phyloP scores from a whole-genome alignment of 2,329 filamentous ascomycete genomes.

The Calonectria hongkongensis region DNA sequence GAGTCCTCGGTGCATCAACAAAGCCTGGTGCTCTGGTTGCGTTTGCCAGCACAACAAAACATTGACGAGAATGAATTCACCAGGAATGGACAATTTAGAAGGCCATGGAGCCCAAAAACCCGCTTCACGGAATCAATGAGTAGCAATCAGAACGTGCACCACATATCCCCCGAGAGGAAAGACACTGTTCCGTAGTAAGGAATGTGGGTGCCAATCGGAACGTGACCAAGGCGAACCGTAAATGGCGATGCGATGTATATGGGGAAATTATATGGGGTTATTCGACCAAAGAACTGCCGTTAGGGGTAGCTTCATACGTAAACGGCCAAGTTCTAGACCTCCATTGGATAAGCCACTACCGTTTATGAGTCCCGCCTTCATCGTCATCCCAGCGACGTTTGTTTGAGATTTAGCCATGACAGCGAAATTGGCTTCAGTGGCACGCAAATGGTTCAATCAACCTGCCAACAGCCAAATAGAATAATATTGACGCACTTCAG shows the following conservation, averaged over 20 bases:
- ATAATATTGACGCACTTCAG: background rate
- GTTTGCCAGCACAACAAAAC: background rate
- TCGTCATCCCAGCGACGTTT: background rate
- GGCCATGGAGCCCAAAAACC: background rate
- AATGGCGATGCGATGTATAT: background rate
- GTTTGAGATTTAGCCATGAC: background rate
- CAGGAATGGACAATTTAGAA: constrained; percentile 26
- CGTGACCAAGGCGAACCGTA: background rate
- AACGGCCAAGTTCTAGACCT: background rate
- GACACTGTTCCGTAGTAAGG: constrained; percentile 4
- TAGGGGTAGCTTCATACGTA: background rate
- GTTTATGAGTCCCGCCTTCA: background rate
- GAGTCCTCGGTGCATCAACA: constrained; percentile 38
- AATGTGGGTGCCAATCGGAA: constrained; percentile 21
- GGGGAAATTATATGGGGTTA: background rate
- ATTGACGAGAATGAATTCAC: background rate
- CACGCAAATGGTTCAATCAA: background rate
- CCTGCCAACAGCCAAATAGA: background rate
- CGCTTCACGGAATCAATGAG: background rate
- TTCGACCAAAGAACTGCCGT: background rate
- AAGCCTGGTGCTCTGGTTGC: background rate
- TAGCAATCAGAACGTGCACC: background rate
- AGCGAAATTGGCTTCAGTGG: background rate
- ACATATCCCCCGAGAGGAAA: background rate
- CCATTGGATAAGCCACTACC: background rate